Conservation (phyloP, 1,284 basidiomycete species). For the Ustilago lituana region DNA sequence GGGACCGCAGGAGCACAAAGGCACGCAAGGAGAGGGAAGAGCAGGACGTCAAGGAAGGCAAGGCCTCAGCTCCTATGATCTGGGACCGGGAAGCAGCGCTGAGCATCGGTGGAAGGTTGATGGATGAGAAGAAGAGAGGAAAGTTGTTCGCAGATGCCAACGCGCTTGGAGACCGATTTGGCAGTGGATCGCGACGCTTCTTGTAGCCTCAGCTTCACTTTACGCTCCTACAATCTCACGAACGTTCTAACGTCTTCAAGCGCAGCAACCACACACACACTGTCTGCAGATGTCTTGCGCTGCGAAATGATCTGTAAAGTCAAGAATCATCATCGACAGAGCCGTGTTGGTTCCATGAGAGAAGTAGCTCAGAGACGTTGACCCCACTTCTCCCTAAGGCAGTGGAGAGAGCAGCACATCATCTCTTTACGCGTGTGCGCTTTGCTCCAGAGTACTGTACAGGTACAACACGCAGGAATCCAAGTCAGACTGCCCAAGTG, state of each 20-base stretch:
- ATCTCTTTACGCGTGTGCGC: slow-evolving; percentile 18
- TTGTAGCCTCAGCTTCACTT: slow-evolving; percentile 5
- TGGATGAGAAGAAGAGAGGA: slow-evolving; percentile 47
- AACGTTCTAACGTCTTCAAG: too few relatives aligned
- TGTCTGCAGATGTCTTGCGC: too few relatives aligned
- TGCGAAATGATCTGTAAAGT: neutral
- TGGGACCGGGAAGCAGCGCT: slow-evolving; percentile 55
- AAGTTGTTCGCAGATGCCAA: slow-evolving; percentile 42
- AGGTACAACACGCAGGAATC: slow-evolving; percentile 7
- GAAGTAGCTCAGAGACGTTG: too few relatives aligned
- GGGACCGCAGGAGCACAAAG: slow-evolving; percentile 17
- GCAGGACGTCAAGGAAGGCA: slow-evolving; percentile 34
- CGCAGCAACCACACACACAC: too few relatives aligned
- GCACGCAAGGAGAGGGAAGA: slow-evolving; percentile 42
- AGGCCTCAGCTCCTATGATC: slow-evolving; percentile 35
- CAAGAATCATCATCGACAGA: too few relatives aligned
- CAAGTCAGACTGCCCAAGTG: neutral
- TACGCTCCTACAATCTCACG: too few relatives aligned
- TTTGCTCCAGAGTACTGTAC: too few relatives aligned
- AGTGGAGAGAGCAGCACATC: too few relatives aligned
- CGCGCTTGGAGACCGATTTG: slow-evolving; percentile 42
- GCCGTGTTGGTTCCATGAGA: too few relatives aligned
- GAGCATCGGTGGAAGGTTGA: slow-evolving; percentile 39
- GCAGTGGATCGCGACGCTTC: slow-evolving; percentile 41
- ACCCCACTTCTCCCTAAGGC: too few relatives aligned